phyloP scores from a whole-genome alignment of 441 rosid genomes.

The Flueggea neowawraea region DNA sequence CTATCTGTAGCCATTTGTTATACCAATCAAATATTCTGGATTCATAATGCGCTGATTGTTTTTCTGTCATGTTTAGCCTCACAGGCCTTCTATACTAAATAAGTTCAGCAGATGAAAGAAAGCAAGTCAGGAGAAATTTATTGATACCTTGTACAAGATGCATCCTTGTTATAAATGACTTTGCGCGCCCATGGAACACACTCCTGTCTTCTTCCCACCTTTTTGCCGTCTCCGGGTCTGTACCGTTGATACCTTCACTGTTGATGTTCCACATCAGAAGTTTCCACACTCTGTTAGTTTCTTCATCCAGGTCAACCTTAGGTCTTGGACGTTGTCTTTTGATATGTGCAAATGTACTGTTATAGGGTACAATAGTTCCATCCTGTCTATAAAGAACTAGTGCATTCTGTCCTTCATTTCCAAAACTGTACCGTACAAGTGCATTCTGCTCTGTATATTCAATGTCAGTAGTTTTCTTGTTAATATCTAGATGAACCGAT shows the following conservation, averaged over 20 bases:
- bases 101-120: background rate
- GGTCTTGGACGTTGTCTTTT: constrained; percentile 67
- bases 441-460: constrained; percentile 37
- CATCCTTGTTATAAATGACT: constrained; percentile 95
- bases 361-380: constrained; percentile 55
- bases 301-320: constrained; percentile 87
- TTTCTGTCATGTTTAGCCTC: too few species aligned
- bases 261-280: constrained; percentile 70
- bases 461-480: constrained; percentile 23
- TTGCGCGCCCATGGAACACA: constrained; percentile 73
- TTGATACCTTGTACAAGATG: constrained; percentile 91
- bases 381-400: constrained; percentile 48
- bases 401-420: constrained; percentile 37
- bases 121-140: constrained; percentile 11
- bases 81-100: too few species aligned
- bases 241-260: constrained; percentile 46
- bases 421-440: constrained; percentile 41
- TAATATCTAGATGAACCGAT: constrained; percentile 43
- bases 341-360: constrained; percentile 27
- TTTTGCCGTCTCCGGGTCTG: constrained; percentile 52
- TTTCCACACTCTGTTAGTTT: constrained; percentile 85
- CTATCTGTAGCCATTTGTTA: too few species aligned
- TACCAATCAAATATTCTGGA: too few species aligned
- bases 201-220: constrained; percentile 94
- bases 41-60: too few species aligned